phyloP scores from a whole-genome alignment of 2,329 filamentous ascomycete species.

The Sordariomycetes sp. region DNA sequence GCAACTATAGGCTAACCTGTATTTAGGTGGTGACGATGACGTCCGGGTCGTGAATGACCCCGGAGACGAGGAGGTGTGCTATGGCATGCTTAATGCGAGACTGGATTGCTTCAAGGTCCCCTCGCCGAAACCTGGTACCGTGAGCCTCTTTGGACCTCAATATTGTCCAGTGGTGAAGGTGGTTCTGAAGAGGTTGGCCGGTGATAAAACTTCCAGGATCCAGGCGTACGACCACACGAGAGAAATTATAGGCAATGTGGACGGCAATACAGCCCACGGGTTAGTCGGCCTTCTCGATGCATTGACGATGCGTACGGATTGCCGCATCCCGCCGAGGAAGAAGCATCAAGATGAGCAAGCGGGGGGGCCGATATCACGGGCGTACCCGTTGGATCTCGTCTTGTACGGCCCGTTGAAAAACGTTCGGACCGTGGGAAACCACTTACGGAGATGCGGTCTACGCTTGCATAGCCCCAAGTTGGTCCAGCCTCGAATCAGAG shows the following conservation, averaged over 20 bases:
- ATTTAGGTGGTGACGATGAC: slow-evolving; percentile 44
- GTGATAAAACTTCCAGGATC: slow-evolving; percentile 49
- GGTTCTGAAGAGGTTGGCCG: slow-evolving; percentile 48
- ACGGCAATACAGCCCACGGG: slow-evolving; percentile 53
- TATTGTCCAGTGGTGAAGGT: slow-evolving; percentile 71
- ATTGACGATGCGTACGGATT: slow-evolving; percentile 57
- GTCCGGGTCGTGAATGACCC: slow-evolving; percentile 44
- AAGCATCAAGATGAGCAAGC: slow-evolving; percentile 52
- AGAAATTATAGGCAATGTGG: slow-evolving; percentile 65
- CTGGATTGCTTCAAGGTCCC: slow-evolving; percentile 61
- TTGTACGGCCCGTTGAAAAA: slow-evolving; percentile 67
- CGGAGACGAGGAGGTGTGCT: slow-evolving; percentile 65
- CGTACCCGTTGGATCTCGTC: slow-evolving; percentile 59
- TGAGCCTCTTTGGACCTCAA: slow-evolving; percentile 42
- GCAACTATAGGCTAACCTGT: slow-evolving; percentile 10
- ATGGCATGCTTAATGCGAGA: slow-evolving; percentile 62
- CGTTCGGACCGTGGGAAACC: slow-evolving; percentile 54
- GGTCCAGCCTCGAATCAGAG: slow-evolving; percentile 56
- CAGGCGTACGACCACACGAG: slow-evolving; percentile 63
- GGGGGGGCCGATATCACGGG: slow-evolving; percentile 50
- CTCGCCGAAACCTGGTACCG: slow-evolving; percentile 51
- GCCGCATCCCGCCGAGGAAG: slow-evolving; percentile 57
- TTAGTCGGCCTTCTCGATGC: slow-evolving; percentile 65
- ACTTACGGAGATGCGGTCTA: slow-evolving; percentile 52
- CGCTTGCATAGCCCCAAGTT: slow-evolving; percentile 56